These are phyloP conservation scores for Exophiala aquamarina DNA, from an alignment of 2,329 filamentous ascomycete genomes.

Conservation along the genomic window DNA sequence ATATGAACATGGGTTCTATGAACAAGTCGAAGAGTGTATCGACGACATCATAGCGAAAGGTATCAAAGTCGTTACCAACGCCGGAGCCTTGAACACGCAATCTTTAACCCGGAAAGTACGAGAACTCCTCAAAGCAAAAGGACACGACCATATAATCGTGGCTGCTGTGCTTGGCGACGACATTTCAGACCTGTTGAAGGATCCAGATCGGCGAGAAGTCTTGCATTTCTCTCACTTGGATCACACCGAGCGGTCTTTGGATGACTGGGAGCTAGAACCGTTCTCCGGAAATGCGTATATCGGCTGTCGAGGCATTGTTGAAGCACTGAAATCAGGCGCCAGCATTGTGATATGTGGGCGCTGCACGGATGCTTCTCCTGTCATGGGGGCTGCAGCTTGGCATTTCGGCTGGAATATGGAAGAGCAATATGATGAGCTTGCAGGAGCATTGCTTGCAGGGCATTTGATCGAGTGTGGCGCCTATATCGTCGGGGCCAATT, in stretches of 20 bases:
- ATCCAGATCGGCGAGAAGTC: slow-evolving; percentile 53
- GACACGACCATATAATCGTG: slow-evolving; percentile 19
- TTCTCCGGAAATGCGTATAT: slow-evolving; percentile 43
- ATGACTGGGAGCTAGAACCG: slow-evolving; percentile 53
- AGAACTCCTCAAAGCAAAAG: slow-evolving; percentile 3
- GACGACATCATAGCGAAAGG: slow-evolving; percentile 31
- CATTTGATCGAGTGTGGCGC: slow-evolving; percentile 36
- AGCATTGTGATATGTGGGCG: slow-evolving; percentile 35
- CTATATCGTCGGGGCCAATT: slow-evolving; percentile 24
- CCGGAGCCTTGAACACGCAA: slow-evolving; percentile 56
- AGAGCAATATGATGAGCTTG: slow-evolving; percentile 22
- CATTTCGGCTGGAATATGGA: slow-evolving; percentile 16
- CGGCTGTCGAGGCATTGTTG: slow-evolving; percentile 44
- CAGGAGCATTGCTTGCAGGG: slow-evolving; percentile 28
- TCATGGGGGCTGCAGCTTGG: slow-evolving; percentile 28
- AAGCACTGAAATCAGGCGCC: slow-evolving; percentile 30
- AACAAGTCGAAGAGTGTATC: neutral
- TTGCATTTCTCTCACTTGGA: slow-evolving; percentile 53
- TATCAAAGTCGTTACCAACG: slow-evolving; percentile 58
- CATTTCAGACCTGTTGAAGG: neutral
- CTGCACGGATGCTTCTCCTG: slow-evolving; percentile 30
- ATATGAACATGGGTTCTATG: neutral
- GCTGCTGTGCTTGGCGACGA: neutral
- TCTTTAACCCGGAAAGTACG: slow-evolving; percentile 45
- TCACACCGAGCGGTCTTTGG: slow-evolving; percentile 1